Evolutionary conservation across 78 protist genomes (phyloP).

Genomic region (Pelomyxa schiedti): DNA sequence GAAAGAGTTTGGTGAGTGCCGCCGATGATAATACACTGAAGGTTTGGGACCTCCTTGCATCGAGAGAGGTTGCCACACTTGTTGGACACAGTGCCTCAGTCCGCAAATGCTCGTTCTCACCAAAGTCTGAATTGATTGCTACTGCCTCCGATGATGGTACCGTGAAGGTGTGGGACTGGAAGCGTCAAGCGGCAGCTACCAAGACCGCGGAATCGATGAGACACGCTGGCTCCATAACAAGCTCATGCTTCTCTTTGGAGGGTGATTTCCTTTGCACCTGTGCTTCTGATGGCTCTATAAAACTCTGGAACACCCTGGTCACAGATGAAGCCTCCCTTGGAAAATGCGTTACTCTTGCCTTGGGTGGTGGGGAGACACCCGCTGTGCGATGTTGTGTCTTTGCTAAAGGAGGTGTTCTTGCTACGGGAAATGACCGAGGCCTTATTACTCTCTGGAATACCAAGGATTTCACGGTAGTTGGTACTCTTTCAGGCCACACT

Average conservation of each 20-base stretch:
- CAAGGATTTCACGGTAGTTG: conserved; percentile 25
- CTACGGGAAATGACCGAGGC: conserved; percentile 19
- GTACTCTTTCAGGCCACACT: background rate
- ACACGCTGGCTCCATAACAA: background rate
- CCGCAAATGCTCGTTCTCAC: conserved; percentile 9
- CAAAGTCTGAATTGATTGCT: conserved; percentile 12
- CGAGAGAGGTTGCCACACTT: conserved; percentile 25
- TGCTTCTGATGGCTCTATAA: conserved; percentile 2
- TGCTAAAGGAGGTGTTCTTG: background rate
- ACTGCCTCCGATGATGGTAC: conserved; percentile 29
- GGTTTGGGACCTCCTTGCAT: conserved; percentile 26
- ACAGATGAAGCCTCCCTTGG: background rate
- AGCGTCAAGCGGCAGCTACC: background rate
- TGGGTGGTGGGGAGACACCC: background rate
- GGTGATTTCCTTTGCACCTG: conserved; percentile 18
- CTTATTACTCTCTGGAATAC: background rate
- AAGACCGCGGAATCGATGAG: background rate
- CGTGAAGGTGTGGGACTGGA: conserved; percentile 29
- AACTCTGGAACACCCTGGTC: conserved; percentile 17
- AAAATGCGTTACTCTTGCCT: conserved; percentile 10
- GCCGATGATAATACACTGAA: conserved; percentile 38
- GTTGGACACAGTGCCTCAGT: conserved; percentile 36
- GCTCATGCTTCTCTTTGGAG: conserved; percentile 8
- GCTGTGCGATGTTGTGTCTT: conserved; percentile 1
- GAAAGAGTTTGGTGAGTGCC: conserved; percentile 6